A percentile compares a stretch with the other conserved stretches of the same genome.
Conservation (phyloP, 257 asterid species). For the Solanum paucissectum region DNA sequence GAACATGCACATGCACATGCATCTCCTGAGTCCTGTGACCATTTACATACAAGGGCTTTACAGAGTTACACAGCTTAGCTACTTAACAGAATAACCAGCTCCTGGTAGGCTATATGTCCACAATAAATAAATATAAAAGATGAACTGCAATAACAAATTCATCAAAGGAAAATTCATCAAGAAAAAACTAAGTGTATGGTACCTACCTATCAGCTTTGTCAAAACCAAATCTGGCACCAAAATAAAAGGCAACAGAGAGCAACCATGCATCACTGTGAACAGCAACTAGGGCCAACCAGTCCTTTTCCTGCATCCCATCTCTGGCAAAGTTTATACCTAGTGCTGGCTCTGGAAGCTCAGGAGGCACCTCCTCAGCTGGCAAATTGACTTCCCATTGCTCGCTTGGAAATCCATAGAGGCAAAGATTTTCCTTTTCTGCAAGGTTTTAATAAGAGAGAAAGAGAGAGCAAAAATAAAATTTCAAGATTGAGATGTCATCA, state of each 20-base stretch:
- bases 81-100: neutral
- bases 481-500: neutral
- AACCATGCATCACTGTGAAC: slow-evolving; percentile 40
- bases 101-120: neutral
- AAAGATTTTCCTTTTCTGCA: slow-evolving; percentile 33
- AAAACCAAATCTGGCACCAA: slow-evolving; percentile 41
- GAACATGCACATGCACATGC: neutral
- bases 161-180: neutral
- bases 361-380: slow-evolving; percentile 42
- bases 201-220: slow-evolving; percentile 37
- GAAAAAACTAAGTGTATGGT: neutral
- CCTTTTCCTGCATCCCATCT: slow-evolving; percentile 40
- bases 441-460: neutral
- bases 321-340: slow-evolving; percentile 38
- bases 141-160: neutral
- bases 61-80: neutral
- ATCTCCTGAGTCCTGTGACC: neutral
- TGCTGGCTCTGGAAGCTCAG: slow-evolving; percentile 47
- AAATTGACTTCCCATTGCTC: slow-evolving; percentile 36
- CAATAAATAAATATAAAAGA: neutral
- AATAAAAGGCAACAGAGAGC: slow-evolving; percentile 32
- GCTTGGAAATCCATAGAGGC: slow-evolving; percentile 32
- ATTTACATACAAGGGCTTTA: neutral
- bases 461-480: neutral
- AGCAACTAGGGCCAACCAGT: slow-evolving; percentile 39